A percentile compares a stretch with the other conserved stretches of the same genome.
phyloP scores from a whole-genome alignment of 306 rosid genomes.

The Heteromeles arbutifolia region DNA sequence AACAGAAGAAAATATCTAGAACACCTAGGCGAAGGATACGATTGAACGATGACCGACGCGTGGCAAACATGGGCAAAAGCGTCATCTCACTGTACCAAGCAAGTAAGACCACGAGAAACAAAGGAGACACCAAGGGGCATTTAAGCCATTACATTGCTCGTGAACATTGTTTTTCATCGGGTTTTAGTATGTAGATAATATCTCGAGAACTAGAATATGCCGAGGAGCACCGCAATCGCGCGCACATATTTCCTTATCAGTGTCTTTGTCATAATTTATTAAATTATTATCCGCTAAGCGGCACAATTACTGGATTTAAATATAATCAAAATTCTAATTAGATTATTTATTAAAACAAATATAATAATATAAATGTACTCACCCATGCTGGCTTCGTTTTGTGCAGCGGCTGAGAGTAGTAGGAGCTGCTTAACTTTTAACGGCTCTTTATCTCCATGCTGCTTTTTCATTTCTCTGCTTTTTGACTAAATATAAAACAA shows the following conservation, averaged over 20 bases:
- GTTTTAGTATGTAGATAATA: too few relatives aligned
- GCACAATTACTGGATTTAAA: conserved; percentile 8
- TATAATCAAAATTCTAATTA: not conserved
- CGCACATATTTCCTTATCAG: not conserved
- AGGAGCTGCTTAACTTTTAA: not conserved
- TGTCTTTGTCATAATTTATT: not conserved
- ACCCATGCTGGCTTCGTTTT: conserved; percentile 2
- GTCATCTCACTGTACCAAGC: too few relatives aligned
- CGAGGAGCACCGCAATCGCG: not conserved
- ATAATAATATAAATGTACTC: not conserved
- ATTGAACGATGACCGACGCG: too few relatives aligned
- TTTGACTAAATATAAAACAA: not conserved
- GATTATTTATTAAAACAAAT: not conserved
- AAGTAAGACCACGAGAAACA: too few relatives aligned
- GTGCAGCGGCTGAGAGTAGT: not conserved
- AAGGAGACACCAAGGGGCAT: too few relatives aligned
- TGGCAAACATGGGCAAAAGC: too few relatives aligned
- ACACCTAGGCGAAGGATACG: too few relatives aligned
- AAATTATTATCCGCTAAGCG: conserved; percentile 2
- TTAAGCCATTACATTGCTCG: not conserved
- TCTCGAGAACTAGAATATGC: not conserved
- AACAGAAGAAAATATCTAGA: too few relatives aligned
- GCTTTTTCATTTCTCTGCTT: not conserved
- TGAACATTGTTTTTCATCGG: not conserved
- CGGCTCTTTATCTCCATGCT: not conserved